Base-by-base conservation (phyloP, 2,329 filamentous ascomycete genomes). In the Beauveria sp. region DNA sequence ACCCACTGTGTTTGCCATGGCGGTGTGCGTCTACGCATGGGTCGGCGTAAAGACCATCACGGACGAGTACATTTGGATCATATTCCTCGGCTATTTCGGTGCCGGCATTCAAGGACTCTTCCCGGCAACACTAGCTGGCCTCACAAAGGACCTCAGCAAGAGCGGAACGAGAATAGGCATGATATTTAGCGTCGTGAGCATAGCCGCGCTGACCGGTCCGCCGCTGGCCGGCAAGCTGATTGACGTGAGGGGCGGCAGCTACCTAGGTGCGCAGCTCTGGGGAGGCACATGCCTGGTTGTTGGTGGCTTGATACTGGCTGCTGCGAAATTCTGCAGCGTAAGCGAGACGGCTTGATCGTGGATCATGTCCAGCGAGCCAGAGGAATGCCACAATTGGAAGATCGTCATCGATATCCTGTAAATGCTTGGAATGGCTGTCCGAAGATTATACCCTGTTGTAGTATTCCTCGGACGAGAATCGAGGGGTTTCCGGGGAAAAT, bases 51-150 rank as follows among this genome's bases (percentile, higher is more conserved):
- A 65, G 5, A 67, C 64, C 5, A 64, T 73, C 7, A 20, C 22
- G 2, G 63, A 48, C 1, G 72, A 88, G 42, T 89, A 88, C 67
- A 78, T 76, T 1, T 91, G 88, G 79, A 75, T 83, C 0, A 74
- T 79, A 0, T 77, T 87, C 61, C 89, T 88, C 68, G 89, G 89
- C 1, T 76, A 89, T 53, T 80, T 80, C 2, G 84, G 80, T 0
- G 86, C 85, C 0, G 85, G 79, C 0, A 82, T 90, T 52, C 87
- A 90, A 72, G 80, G 81, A 7, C 69, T 91, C 12, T 89, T 90
- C 66, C 87, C 88, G 0, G 84, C 86, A 0, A 70, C 72, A 6
- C 65, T 71, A 14, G 72, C 71, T 1, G 67, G 80, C 28, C 70
- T 87, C 60, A 83, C 79, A 4, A 76, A 75, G 4, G 83, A 86